phyloP scores from a whole-genome alignment of 495 filamentous ascomycete genomes.

The Sordaria brevicollis region DNA sequence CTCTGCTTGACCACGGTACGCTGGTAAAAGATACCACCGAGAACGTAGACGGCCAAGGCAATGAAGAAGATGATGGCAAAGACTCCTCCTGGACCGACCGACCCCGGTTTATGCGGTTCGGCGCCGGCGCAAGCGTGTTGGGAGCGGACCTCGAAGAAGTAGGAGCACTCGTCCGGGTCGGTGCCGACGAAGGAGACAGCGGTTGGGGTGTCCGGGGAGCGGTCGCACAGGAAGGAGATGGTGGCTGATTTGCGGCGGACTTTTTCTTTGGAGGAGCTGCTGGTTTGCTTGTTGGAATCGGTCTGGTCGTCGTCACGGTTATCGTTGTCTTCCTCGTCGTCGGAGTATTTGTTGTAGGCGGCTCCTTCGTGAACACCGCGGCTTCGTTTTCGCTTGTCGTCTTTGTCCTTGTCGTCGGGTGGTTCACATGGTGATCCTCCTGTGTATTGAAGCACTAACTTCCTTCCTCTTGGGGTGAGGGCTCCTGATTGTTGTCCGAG shows the following conservation, averaged over 20 bases:
- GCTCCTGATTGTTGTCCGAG: conserved; percentile 63
- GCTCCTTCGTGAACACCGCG: conserved; percentile 24
- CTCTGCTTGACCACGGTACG: conserved; percentile 89
- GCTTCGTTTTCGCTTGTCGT: conserved; percentile 10
- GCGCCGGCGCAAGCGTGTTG: conserved; percentile 65
- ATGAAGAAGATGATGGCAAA: conserved; percentile 88
- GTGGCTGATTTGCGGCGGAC: conserved; percentile 69
- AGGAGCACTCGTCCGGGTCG: conserved; percentile 80
- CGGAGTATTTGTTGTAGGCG: conserved; percentile 24
- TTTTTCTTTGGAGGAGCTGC: conserved; percentile 20
- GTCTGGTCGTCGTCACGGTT: not conserved
- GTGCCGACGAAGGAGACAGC: conserved; percentile 75
- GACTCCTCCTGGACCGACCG: conserved; percentile 72
- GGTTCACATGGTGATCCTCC: conserved; percentile 72
- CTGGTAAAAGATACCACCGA: conserved; percentile 92
- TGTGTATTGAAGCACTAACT: conserved; percentile 85
- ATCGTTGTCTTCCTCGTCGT: conserved; percentile 24
- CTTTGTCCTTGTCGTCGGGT: conserved; percentile 14
- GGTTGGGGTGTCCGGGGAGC: conserved; percentile 48
- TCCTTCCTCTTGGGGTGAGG: conserved; percentile 73
- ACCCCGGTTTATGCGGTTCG: conserved; percentile 50
- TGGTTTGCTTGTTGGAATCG: conserved; percentile 6
- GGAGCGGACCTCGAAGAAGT: conserved; percentile 92
- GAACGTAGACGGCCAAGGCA: conserved; percentile 74
- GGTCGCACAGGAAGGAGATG: conserved; percentile 90